These are phyloP conservation scores for Austroboletus novae-zelandiae DNA, from an alignment of 1,284 basidiomycete species.

Conservation along the genomic window DNA sequence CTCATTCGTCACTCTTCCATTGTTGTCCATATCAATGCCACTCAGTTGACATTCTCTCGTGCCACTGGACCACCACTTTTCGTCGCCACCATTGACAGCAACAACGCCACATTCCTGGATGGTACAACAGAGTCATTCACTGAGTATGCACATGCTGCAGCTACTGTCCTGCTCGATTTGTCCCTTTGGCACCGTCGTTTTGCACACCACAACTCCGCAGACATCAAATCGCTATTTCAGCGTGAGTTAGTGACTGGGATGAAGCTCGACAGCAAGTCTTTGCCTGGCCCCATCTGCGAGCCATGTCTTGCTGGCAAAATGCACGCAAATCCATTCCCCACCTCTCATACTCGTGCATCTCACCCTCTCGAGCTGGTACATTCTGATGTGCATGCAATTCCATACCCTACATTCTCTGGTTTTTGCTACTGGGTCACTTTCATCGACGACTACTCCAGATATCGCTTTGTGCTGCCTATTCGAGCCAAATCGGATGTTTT, in stretches of 20 bases:
- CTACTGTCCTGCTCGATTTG: constrained; percentile 9
- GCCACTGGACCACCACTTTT: neutral
- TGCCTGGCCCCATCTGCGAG: neutral
- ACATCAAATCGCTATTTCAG: no score
- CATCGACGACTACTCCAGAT: neutral
- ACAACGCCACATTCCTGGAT: neutral
- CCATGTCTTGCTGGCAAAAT: neutral
- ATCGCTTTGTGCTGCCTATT: neutral
- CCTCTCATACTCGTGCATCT: neutral
- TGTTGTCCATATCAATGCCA: neutral
- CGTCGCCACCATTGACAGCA: neutral
- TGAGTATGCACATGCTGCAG: no score
- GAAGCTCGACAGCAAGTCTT: neutral
- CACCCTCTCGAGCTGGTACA: no score
- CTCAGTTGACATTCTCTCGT: neutral
- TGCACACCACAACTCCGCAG: no score
- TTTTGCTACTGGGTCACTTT: neutral
- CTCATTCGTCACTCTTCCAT: neutral
- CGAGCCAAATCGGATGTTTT: neutral
- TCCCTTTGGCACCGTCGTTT: no score
- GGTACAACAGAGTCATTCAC: no score
- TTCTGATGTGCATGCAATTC: neutral
- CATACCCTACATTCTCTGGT: neutral
- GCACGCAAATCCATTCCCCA: neutral
- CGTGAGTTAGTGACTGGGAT: no score